A percentile compares a stretch with the other conserved stretches of the same genome.
Conservation (phyloP, 23 red algal genomes). For the Gracilariopsis chorda region DNA sequence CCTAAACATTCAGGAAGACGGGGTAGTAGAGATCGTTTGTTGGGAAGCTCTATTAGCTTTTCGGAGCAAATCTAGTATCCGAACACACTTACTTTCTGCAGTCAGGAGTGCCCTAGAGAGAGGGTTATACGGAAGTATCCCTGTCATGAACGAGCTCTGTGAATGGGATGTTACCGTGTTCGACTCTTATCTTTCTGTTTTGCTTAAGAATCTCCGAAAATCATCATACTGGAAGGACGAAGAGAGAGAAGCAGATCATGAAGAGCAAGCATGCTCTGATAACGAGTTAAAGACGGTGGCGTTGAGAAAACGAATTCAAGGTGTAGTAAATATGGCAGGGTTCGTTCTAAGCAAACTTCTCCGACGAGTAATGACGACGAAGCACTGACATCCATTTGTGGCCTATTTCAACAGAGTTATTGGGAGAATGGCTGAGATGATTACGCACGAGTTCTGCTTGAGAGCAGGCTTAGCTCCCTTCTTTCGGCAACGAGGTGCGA, state of each 20-base stretch:
- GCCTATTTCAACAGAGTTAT: background rate
- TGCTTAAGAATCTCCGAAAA: background rate
- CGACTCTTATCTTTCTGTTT: background rate
- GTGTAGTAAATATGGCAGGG: background rate
- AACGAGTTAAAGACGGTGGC: background rate
- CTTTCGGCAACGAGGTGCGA: background rate
- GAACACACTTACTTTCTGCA: background rate
- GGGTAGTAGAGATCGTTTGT: background rate
- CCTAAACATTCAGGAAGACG: background rate
- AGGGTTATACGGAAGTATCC: background rate
- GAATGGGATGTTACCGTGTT: constrained; percentile 1
- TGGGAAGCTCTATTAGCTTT: background rate
- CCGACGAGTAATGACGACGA: background rate
- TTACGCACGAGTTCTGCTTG: background rate
- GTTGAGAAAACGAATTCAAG: constrained; percentile 12
- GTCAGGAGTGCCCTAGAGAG: background rate
- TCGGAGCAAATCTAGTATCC: background rate
- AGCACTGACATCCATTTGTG: background rate
- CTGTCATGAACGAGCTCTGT: background rate
- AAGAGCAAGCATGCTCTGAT: background rate
- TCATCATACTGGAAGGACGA: no score
- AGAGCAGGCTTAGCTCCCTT: background rate
- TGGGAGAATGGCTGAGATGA: background rate
- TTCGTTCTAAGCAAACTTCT: background rate
- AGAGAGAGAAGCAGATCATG: background rate